phyloP scores from a whole-genome alignment of 1,284 basidiomycete genomes.

The Sporisorium reilianum region DNA sequence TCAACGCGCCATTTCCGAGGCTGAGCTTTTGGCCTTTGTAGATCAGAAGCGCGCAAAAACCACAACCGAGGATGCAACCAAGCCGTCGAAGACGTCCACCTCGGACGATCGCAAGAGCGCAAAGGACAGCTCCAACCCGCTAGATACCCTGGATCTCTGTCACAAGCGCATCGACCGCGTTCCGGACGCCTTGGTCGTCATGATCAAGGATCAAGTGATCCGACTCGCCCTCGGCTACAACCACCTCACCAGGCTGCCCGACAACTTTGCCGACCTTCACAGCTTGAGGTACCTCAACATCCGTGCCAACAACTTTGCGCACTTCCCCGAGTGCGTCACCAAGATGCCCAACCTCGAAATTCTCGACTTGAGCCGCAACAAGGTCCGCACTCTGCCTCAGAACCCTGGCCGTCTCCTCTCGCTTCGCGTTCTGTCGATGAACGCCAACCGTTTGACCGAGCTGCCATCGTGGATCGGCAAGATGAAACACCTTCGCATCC shows the following conservation, averaged over 20 bases:
- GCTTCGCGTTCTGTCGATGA: constrained; percentile 84
- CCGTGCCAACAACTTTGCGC: constrained; percentile 84
- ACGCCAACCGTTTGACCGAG: constrained; percentile 83
- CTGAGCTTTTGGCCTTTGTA: constrained; percentile 51
- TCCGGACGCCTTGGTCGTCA: constrained; percentile 45
- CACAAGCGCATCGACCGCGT: constrained; percentile 51
- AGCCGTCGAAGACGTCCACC: background rate
- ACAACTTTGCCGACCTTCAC: constrained; percentile 80
- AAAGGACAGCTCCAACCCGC: constrained; percentile 15
- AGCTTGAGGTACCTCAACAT: constrained; percentile 92
- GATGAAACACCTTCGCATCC: constrained; percentile 80
- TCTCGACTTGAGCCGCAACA: constrained; percentile 93
- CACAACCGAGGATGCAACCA: background rate
- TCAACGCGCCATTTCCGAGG: constrained; percentile 37
- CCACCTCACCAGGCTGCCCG: constrained; percentile 81
- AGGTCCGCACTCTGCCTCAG: constrained; percentile 82
- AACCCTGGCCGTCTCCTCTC: constrained; percentile 83
- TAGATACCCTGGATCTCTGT: constrained; percentile 62
- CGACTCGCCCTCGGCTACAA: constrained; percentile 89
- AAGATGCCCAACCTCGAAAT: constrained; percentile 88
- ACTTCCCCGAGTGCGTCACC: constrained; percentile 82
- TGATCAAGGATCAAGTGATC: constrained; percentile 56
- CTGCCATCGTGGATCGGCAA: constrained; percentile 83
- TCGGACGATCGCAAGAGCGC: constrained; percentile 10
- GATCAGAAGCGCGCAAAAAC: constrained; percentile 39